Conservation (phyloP, 768 basidiomycete species). For the Naganishia randhawae region DNA sequence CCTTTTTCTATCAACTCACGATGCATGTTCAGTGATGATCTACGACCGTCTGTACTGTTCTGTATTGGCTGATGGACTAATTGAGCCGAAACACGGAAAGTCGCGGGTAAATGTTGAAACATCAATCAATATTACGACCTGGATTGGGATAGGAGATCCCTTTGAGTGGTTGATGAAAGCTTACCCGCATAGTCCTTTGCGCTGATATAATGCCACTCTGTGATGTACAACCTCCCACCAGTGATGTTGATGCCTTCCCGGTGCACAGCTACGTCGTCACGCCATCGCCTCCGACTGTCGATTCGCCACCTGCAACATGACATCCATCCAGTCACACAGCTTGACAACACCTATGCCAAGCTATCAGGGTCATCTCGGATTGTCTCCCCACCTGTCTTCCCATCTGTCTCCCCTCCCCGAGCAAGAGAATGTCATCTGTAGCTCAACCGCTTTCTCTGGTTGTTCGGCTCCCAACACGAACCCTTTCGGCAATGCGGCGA, state of each 20-base stretch:
- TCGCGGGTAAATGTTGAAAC: slow-evolving; percentile 2
- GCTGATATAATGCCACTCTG: neutral
- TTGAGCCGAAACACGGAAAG: slow-evolving; percentile 1
- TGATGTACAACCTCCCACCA: neutral
- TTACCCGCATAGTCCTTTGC: neutral
- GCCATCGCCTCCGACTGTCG: neutral
- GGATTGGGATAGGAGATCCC: slow-evolving; percentile 4
- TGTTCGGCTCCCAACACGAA: neutral
- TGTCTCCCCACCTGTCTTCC: neutral
- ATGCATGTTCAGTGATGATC: neutral
- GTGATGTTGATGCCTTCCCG: neutral
- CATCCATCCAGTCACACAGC: neutral
- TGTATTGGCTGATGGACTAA: neutral
- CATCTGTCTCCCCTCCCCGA: neutral
- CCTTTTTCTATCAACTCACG: neutral
- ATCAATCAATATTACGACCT: neutral
- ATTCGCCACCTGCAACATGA: neutral
- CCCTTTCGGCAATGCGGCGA: neutral
- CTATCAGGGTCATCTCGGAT: neutral
- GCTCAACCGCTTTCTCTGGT: neutral
- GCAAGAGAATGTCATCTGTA: neutral
- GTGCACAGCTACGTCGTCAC: neutral
- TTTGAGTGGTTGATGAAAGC: neutral
- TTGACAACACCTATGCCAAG: too few relatives aligned
- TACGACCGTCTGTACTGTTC: too few relatives aligned